Percentiles rank a stretch among this genome's conserved stretches.
Evolutionary conservation across 2,329 filamentous ascomycete genomes (phyloP).

Genomic region (Tympanopsis confertula): DNA sequence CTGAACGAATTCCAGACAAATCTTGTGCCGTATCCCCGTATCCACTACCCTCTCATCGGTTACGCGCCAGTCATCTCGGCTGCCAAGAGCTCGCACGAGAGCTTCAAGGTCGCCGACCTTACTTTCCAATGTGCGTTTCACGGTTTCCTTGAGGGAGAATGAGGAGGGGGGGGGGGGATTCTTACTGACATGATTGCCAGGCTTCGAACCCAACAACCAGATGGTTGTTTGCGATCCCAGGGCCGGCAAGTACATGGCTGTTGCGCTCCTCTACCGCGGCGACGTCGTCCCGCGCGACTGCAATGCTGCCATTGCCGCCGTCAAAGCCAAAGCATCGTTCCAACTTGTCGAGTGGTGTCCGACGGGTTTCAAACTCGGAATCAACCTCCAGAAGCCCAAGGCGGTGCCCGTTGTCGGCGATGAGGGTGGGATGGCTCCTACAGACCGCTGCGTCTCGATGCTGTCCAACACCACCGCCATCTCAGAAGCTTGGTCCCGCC

Average conservation of each 20-base stretch:
- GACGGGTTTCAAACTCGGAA: slow-evolving; percentile 58
- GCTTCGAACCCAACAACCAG: slow-evolving; percentile 58
- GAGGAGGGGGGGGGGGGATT: not conserved
- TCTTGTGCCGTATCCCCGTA: slow-evolving; percentile 55
- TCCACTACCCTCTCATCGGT: slow-evolving; percentile 55
- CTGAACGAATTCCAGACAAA: slow-evolving; percentile 62
- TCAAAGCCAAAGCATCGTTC: slow-evolving; percentile 54
- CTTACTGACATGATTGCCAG: slow-evolving; percentile 15
- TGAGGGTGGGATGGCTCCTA: slow-evolving; percentile 35
- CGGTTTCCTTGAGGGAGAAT: not conserved
- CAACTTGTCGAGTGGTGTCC: slow-evolving; percentile 60
- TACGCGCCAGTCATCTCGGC: slow-evolving; percentile 52
- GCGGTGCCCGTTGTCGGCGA: slow-evolving; percentile 25
- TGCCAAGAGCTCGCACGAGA: slow-evolving; percentile 51
- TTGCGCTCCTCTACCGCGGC: slow-evolving; percentile 54
- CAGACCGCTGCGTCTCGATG: slow-evolving; percentile 47
- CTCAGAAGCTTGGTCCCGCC: slow-evolving; percentile 50
- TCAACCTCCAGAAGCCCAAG: slow-evolving; percentile 51
- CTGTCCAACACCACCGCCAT: slow-evolving; percentile 58
- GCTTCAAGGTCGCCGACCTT: slow-evolving; percentile 53
- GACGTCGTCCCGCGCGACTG: slow-evolving; percentile 54
- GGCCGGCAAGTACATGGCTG: slow-evolving; percentile 60
- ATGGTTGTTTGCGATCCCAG: slow-evolving; percentile 59
- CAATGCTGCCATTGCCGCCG: slow-evolving; percentile 41
- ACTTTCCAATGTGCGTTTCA: slow-evolving; percentile 46